These are phyloP conservation scores for Gossypioides kirkii DNA, from an alignment of 345 rosid genomes.

Conservation along the genomic window DNA sequence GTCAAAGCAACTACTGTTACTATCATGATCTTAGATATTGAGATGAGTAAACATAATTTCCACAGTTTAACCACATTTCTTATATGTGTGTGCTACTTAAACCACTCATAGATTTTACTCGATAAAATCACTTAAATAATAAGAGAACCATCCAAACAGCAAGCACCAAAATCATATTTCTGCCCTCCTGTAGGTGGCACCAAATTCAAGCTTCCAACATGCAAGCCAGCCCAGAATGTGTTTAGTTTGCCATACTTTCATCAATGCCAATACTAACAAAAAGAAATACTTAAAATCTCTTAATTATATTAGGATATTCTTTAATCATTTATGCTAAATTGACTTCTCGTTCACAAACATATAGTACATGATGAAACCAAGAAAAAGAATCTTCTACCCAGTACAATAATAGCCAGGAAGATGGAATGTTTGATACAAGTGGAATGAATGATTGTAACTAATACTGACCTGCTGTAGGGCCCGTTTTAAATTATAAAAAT, in stretches of 20 bases:
- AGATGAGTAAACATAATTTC: neutral
- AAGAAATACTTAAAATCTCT: neutral
- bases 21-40: neutral
- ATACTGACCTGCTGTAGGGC: conserved; percentile 68
- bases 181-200: neutral
- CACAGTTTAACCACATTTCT: neutral
- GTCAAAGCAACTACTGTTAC: neutral
- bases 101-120: neutral
- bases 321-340: neutral
- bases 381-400: conserved; percentile 6
- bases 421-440: neutral
- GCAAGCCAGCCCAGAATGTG: neutral
- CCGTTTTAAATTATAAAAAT: conserved; percentile 91
- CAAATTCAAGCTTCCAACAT: conserved; percentile 4
- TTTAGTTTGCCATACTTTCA: neutral
- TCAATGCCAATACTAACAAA: neutral
- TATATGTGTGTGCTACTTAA: neutral
- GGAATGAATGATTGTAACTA: neutral
- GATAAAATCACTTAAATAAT: neutral
- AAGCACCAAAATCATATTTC: neutral
- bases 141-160: neutral
- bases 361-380: neutral
- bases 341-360: neutral
- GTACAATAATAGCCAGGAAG: neutral
- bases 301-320: neutral